A percentile compares a stretch with the other conserved stretches of the same genome.
Evolutionary conservation across 2,329 filamentous ascomycete genomes (phyloP).

Genomic region (Bertia moriformis): DNA sequence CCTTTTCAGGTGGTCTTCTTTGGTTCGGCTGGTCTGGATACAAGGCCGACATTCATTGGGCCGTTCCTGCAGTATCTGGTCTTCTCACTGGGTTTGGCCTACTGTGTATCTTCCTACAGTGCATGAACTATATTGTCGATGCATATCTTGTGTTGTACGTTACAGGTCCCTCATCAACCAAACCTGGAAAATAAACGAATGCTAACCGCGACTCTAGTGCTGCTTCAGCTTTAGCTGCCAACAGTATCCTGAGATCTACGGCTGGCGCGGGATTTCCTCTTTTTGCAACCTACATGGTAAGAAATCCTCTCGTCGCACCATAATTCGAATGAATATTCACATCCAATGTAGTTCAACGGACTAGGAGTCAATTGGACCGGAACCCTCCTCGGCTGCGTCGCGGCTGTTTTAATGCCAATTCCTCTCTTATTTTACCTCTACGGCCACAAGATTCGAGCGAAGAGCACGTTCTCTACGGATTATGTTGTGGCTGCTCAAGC

Average conservation of each 20-base stretch:
- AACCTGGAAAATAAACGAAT: not conserved
- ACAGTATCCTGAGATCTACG: conserved; percentile 39
- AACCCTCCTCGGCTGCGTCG: conserved; percentile 17
- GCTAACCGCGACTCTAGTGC: conserved; percentile 10
- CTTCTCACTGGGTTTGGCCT: conserved; percentile 35
- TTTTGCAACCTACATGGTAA: conserved; percentile 30
- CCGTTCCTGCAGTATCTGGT: conserved; percentile 17
- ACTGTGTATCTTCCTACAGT: conserved; percentile 41
- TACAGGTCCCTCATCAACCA: not conserved
- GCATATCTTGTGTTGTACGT: conserved; percentile 14
- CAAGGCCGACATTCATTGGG: conserved; percentile 15
- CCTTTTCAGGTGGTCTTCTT: conserved; percentile 25
- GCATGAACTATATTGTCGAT: conserved; percentile 41
- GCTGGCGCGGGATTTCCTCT: conserved; percentile 45
- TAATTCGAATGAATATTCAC: not conserved
- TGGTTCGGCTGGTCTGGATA: conserved; percentile 33
- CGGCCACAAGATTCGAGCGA: conserved; percentile 13
- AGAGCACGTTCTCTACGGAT: conserved; percentile 11
- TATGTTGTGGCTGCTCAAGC: not conserved
- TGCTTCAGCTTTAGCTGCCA: conserved; percentile 42
- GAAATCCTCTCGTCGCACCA: not conserved
- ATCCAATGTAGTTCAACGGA: conserved; percentile 8
- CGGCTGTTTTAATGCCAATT: conserved; percentile 16
- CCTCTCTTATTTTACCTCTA: conserved; percentile 18
- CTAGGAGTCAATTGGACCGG: conserved; percentile 15